phyloP scores from a whole-genome alignment of 2,329 filamentous ascomycete genomes.

The Hypomyces perniciosus region DNA sequence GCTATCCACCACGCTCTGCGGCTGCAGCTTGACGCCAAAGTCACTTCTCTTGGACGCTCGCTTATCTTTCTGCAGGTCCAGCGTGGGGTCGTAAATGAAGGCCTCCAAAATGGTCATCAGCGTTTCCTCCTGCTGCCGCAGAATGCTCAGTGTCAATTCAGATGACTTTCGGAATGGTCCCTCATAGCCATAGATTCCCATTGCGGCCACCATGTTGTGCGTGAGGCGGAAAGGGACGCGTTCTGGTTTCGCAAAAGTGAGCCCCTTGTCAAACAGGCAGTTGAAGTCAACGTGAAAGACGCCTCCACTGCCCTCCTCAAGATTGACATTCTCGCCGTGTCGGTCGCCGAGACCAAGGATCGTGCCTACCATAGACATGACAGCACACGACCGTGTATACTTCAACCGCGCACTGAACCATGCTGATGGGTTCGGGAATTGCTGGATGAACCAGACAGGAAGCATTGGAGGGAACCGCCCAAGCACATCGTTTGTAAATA shows the following conservation, averaged over 20 bases:
- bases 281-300: conserved; percentile 99
- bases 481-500: conserved; percentile 64
- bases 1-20: conserved; percentile 75
- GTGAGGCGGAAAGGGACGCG: conserved; percentile 93
- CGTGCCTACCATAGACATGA: conserved; percentile 99
- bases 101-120: conserved; percentile 96
- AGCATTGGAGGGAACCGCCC: conserved; percentile 74
- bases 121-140: conserved; percentile 90
- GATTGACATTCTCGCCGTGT: conserved; percentile 93
- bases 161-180: conserved; percentile 87
- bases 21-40: conserved; percentile 45
- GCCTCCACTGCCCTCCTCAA: conserved; percentile 89
- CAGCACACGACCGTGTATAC: conserved; percentile 89
- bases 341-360: conserved; percentile 90
- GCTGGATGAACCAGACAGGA: conserved; percentile 91
- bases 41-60: conserved; percentile 31
- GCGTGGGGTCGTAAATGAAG: conserved; percentile 93
- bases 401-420: conserved; percentile 87
- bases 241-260: conserved; percentile 92
- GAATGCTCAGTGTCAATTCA: conserved; percentile 76
- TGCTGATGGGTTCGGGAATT: conserved; percentile 83
- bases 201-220: conserved; percentile 97
- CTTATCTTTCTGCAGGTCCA: conserved; percentile 77
- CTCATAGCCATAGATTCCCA: conserved; percentile 91
- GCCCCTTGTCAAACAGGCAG: conserved; percentile 96